Percentiles rank a stretch among this genome's conserved stretches.
phyloP scores from a whole-genome alignment of 129 eudicot genomes.

The Helianthus tuberosus region DNA sequence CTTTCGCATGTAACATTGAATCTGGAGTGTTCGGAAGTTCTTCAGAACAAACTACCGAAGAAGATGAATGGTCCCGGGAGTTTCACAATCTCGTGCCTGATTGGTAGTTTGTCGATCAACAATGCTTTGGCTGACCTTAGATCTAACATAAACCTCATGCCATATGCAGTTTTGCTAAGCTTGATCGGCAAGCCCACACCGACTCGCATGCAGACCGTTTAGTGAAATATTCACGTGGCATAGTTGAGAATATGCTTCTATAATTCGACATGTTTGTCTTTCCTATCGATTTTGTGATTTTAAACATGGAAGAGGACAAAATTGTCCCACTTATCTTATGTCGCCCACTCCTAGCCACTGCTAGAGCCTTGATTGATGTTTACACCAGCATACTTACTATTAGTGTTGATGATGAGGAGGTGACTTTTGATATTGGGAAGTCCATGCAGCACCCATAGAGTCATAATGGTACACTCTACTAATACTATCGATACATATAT shows the following conservation, averaged over 20 bases:
- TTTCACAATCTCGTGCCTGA: too few species aligned
- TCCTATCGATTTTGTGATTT: not conserved
- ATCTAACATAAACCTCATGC: too few species aligned
- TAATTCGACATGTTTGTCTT: not conserved
- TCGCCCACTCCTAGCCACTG: not conserved
- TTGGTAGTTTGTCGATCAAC: too few species aligned
- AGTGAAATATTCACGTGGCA: not conserved
- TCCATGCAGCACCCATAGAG: not conserved
- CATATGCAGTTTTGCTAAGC: too few species aligned
- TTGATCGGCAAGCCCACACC: too few species aligned
- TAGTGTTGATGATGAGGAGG: not conserved
- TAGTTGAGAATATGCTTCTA: not conserved
- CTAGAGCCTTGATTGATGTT: slow-evolving; percentile 2
- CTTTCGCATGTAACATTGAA: not conserved
- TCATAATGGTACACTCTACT: not conserved
- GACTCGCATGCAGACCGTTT: not conserved
- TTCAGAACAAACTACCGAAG: too few species aligned
- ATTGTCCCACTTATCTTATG: not conserved
- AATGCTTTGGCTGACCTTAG: too few species aligned
- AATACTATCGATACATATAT: too few species aligned
- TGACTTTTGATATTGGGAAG: not conserved
- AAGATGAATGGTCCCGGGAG: too few species aligned
- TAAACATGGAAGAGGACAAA: not conserved
- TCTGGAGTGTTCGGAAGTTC: not conserved
- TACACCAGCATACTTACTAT: not conserved